phyloP scores from a whole-genome alignment of 2,329 filamentous ascomycete species.

The Xylaria sp. region DNA sequence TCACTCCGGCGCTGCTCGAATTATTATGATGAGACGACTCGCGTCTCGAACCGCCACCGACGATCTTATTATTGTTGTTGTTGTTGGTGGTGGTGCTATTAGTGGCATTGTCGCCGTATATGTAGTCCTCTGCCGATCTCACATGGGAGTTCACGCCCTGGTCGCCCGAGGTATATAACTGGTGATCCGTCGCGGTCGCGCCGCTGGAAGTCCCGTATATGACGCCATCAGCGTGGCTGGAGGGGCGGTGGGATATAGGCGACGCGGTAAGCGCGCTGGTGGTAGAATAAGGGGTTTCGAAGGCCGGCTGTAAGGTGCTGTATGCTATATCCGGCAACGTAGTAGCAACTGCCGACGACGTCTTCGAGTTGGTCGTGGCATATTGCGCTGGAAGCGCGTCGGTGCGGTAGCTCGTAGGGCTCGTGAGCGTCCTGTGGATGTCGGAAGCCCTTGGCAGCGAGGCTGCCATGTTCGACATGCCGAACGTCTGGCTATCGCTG shows the following conservation, averaged over 20 bases:
- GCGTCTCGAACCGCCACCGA: slow-evolving; percentile 30
- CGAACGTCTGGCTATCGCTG: slow-evolving; percentile 46
- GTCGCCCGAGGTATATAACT: slow-evolving; percentile 31
- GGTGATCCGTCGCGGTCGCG: slow-evolving; percentile 23
- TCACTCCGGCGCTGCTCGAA: slow-evolving; percentile 31
- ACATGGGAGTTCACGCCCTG: slow-evolving; percentile 29
- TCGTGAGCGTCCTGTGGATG: slow-evolving; percentile 41
- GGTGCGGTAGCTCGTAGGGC: slow-evolving; percentile 40
- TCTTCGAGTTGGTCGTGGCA: slow-evolving; percentile 29
- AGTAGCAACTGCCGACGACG: slow-evolving; percentile 29
- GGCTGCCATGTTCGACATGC: slow-evolving; percentile 49
- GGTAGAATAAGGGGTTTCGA: slow-evolving; percentile 34
- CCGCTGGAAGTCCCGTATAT: slow-evolving; percentile 27
- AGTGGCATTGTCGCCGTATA: slow-evolving; percentile 42
- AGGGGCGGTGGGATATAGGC: slow-evolving; percentile 22
- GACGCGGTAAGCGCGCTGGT: slow-evolving; percentile 23
- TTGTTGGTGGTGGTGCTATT: too few species aligned
- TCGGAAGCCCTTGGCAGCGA: slow-evolving; percentile 45
- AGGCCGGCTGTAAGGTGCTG: slow-evolving; percentile 34
- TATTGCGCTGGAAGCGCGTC: slow-evolving; percentile 38
- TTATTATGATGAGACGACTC: too few species aligned
- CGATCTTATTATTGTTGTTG: slow-evolving; percentile 7
- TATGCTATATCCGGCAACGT: slow-evolving; percentile 42
- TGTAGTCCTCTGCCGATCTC: slow-evolving; percentile 36
- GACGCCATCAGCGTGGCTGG: slow-evolving; percentile 28